A percentile compares a stretch with the other conserved stretches of the same genome.
Evolutionary conservation across 129 eudicot genomes (phyloP).

Genomic region (Smallanthus sonchifolius): DNA sequence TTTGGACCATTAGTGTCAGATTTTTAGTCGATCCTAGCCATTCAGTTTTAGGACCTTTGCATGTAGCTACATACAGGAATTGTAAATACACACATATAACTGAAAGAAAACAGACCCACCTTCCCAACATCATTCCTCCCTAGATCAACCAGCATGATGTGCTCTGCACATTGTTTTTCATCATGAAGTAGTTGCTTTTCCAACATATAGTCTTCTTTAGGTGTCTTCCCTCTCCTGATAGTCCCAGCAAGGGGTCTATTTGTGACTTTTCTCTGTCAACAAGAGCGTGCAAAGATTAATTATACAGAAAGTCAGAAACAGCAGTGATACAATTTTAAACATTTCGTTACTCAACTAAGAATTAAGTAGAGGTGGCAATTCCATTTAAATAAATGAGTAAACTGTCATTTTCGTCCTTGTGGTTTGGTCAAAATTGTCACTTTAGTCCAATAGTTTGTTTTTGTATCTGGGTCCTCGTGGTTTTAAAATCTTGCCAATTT

Average conservation of each 20-base stretch:
- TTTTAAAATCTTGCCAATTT: too few species aligned
- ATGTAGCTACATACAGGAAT: neutral
- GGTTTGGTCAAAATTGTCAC: too few species aligned
- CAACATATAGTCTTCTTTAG: conserved; percentile 82
- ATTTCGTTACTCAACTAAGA: neutral
- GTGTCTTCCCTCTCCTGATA: conserved; percentile 90
- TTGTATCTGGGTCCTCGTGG: too few species aligned
- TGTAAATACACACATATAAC: neutral
- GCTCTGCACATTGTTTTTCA: conserved; percentile 96
- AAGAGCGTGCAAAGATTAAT: conserved; percentile 7
- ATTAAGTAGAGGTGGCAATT: neutral
- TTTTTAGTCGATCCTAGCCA: neutral
- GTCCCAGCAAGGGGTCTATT: conserved; percentile 99
- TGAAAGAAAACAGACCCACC: conserved; percentile 41
- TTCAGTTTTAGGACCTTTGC: neutral
- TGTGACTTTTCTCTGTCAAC: conserved; percentile 66
- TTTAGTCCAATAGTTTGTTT: too few species aligned
- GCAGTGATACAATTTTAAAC: neutral
- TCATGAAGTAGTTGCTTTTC: conserved; percentile 88
- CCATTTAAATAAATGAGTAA: too few species aligned
- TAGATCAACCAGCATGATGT: conserved; percentile 96
- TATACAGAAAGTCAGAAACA: neutral
- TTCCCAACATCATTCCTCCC: conserved; percentile 99
- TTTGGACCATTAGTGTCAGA: neutral
- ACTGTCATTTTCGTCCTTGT: too few species aligned